Conservation (phyloP, 352 stramenopile species). For the Phytopythium sindhum region DNA sequence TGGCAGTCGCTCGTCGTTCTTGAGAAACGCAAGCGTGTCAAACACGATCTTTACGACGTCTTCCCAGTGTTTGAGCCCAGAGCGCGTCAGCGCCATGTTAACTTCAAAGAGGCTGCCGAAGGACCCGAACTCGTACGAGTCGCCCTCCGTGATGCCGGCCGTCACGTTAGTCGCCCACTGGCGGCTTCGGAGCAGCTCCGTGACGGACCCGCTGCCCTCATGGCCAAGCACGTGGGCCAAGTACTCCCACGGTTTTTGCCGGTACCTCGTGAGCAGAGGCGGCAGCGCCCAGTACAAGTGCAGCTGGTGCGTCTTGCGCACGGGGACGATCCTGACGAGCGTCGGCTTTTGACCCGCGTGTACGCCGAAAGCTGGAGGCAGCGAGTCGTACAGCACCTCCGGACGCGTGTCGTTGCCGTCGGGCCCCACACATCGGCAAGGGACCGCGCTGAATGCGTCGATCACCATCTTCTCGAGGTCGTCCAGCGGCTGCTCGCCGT, state of each 20-base stretch:
- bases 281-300: slow-evolving; percentile 53
- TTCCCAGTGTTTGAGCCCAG: slow-evolving; percentile 38
- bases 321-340: slow-evolving; percentile 39
- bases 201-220: slow-evolving; percentile 42
- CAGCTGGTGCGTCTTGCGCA: slow-evolving; percentile 41
- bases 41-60: slow-evolving; percentile 49
- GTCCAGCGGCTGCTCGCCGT: slow-evolving; percentile 56
- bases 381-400: neutral
- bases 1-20: slow-evolving; percentile 14
- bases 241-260: slow-evolving; percentile 53
- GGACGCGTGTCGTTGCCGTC: slow-evolving; percentile 5
- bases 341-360: slow-evolving; percentile 23
- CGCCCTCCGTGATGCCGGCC: slow-evolving; percentile 41
- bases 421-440: neutral
- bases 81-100: slow-evolving; percentile 38
- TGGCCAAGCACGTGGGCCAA: slow-evolving; percentile 49
- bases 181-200: slow-evolving; percentile 31
- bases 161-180: slow-evolving; percentile 46
- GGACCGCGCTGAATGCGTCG: slow-evolving; percentile 48
- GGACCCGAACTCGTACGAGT: slow-evolving; percentile 61
- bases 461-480: slow-evolving; percentile 50
- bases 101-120: slow-evolving; percentile 60
- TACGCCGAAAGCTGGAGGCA: slow-evolving; percentile 26
- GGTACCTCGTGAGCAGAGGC: slow-evolving; percentile 33
- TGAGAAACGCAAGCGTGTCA: slow-evolving; percentile 32